Conservation (phyloP, 1,284 basidiomycete species). For the Ganoderma resinaceum region DNA sequence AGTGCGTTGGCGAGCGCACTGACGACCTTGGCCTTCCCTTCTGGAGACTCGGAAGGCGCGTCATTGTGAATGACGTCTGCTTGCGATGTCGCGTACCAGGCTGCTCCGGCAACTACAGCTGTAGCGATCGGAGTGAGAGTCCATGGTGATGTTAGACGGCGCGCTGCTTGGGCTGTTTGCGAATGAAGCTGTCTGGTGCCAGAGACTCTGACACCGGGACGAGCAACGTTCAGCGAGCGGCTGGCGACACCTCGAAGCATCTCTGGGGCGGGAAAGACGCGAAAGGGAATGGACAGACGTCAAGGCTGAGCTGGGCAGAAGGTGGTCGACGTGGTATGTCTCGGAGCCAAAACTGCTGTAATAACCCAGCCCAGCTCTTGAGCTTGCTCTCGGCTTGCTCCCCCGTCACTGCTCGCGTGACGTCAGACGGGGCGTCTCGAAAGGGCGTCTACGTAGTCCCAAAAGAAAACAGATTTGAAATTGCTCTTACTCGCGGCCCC, state of each 20-base stretch:
- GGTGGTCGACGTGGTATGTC: too few relatives aligned
- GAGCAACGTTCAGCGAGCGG: constrained; percentile 10
- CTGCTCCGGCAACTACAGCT: constrained; percentile 27
- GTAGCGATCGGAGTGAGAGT: constrained; percentile 30
- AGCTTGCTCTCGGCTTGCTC: too few relatives aligned
- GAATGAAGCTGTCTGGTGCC: constrained; percentile 24
- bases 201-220: constrained; percentile 1
- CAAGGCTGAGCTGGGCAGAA: not conserved
- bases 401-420: too few relatives aligned
- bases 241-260: constrained; percentile 26
- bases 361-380: too few relatives aligned
- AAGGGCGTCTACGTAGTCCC: too few relatives aligned
- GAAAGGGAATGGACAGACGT: not conserved
- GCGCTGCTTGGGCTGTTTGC: constrained; percentile 6
- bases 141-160: not conserved
- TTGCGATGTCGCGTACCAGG: constrained; percentile 29
- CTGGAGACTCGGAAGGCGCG: constrained; percentile 22
- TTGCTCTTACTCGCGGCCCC: too few relatives aligned
- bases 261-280: not conserved
- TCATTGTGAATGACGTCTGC: constrained; percentile 38
- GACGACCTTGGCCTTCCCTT: constrained; percentile 2
- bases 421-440: too few relatives aligned
- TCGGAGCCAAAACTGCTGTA: too few relatives aligned
- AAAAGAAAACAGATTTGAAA: too few relatives aligned
- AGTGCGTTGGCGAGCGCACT: constrained; percentile 5